phyloP scores from a whole-genome alignment of 2,329 filamentous ascomycete species.

The Colletotrichum orchidophilum region DNA sequence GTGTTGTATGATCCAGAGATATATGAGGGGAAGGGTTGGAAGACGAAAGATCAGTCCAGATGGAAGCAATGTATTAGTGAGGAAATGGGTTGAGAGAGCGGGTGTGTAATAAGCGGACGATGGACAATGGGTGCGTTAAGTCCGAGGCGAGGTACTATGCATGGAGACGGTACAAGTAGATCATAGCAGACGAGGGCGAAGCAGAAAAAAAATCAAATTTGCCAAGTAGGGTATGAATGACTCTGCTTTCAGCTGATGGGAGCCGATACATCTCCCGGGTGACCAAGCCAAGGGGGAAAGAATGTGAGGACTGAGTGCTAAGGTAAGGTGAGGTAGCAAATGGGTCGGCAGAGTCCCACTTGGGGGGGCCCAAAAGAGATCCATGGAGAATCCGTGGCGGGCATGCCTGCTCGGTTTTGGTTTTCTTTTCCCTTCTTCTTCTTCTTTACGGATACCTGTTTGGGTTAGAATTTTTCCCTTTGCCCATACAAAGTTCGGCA shows the following conservation, averaged over 20 bases:
- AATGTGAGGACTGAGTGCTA: not conserved
- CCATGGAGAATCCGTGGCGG: not conserved
- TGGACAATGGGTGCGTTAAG: not conserved
- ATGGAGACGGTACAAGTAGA: slow-evolving; percentile 4
- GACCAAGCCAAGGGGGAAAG: slow-evolving; percentile 21
- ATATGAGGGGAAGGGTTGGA: not conserved
- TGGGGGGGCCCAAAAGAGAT: not conserved
- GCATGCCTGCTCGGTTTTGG: not conserved
- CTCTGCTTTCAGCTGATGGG: slow-evolving; percentile 27
- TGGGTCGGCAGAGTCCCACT: slow-evolving; percentile 23
- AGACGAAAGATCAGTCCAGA: not conserved
- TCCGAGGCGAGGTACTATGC: not conserved
- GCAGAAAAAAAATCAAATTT: slow-evolving; percentile 13
- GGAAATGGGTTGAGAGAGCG: not conserved
- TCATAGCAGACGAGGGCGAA: not conserved
- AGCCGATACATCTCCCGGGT: slow-evolving; percentile 25
- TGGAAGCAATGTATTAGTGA: slow-evolving; percentile 13
- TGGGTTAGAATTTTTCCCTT: not conserved
- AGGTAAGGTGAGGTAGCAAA: not conserved
- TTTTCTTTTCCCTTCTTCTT: not conserved
- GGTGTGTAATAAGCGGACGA: slow-evolving; percentile 23
- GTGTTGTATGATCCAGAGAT: not conserved
- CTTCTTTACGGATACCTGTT: too few relatives aligned
- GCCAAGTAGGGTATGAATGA: slow-evolving; percentile 18
- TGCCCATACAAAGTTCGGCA: slow-evolving; percentile 9